Evolutionary conservation across 1,139 yeast genomes (phyloP), one percentile per base, ranked within the genome.

Genomic region (Hanseniaspora gamundiae): DNA sequence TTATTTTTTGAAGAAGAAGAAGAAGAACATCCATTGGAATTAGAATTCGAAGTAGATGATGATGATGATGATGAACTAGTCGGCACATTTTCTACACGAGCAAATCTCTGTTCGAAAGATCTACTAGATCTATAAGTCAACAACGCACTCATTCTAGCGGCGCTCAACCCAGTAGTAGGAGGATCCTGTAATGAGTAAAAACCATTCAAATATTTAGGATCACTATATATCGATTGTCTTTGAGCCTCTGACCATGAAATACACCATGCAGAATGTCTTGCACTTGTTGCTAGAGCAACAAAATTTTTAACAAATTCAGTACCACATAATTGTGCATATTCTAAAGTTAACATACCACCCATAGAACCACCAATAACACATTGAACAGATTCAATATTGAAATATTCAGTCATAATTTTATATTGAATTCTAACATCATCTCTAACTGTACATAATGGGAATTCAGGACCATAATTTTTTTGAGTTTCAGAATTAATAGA

Each of bases 201-300:
- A 2, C 98, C 98, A 57, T 87, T 96, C 47, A 74, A 52, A 59
- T 87, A 91, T 58, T 81, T 81, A 5, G 98, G 97, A 61, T 91
- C 98, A 22, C 94, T 80, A 63, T 88, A 91, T 28, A 91, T 86
- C 51, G 94, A 79, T 61, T 91, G 98, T 55, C 98, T 74, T 64
- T 91, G 98, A 7, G 98, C 94, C 59, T 91, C 98, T 47, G 94
- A 91, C 98, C 98, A 91, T 3, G 95, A 84, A 45, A 91, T 91
- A 54, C 97, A 91, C 98, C 98, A 91, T 0, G 98, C 98, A 7
- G 94, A 83, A 39, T 91, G 94, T 56, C 94, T 71, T 0, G 97
- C 96, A 38, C 94, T 78, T 0, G 98, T 88, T 2, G 98, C 98
- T 46, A 91, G 67, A 0, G 96, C 94, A 20, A 91, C 79, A 22